Evolutionary conservation across 495 filamentous ascomycete genomes (phyloP).

Genomic region (Aspergillus steynii): DNA sequence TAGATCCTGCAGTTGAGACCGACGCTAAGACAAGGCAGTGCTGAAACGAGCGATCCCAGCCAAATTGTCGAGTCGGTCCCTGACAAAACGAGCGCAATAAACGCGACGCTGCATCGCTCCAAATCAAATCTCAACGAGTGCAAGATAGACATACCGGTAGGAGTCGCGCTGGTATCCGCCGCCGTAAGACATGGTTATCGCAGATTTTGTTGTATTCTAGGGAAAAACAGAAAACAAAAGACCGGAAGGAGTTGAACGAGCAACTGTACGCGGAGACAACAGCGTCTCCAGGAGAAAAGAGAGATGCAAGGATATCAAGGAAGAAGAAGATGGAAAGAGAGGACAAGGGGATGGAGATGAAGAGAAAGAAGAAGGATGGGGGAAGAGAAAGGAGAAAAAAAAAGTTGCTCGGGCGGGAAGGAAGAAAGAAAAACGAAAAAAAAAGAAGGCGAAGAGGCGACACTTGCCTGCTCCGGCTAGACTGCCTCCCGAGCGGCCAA

Average conservation of each 20-base stretch:
- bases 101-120: not conserved
- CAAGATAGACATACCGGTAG: constrained; percentile 41
- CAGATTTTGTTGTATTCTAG: constrained; percentile 22
- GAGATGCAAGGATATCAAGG: constrained; percentile 19
- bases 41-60: not conserved
- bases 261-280: not conserved
- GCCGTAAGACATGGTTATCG: constrained; percentile 68
- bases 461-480: constrained; percentile 15
- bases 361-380: constrained; percentile 16
- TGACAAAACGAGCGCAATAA: not conserved
- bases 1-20: not conserved
- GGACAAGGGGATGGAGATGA: constrained; percentile 9
- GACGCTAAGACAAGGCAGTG: not conserved
- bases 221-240: constrained; percentile 11
- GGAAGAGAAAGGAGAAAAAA: constrained; percentile 29
- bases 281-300: constrained; percentile 14
- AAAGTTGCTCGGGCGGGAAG: constrained; percentile 26
- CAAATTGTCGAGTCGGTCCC: not conserved
- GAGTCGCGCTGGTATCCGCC: constrained; percentile 59
- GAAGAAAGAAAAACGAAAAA: constrained; percentile 23
- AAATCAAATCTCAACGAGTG: not conserved
- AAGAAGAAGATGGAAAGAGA: constrained; percentile 12
- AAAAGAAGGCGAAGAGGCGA: constrained; percentile 19
- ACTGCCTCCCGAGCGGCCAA: not conserved
- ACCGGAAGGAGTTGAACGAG: constrained; percentile 7